phyloP scores from a whole-genome alignment of 306 rosid genomes.

The Cicer arietinum region DNA sequence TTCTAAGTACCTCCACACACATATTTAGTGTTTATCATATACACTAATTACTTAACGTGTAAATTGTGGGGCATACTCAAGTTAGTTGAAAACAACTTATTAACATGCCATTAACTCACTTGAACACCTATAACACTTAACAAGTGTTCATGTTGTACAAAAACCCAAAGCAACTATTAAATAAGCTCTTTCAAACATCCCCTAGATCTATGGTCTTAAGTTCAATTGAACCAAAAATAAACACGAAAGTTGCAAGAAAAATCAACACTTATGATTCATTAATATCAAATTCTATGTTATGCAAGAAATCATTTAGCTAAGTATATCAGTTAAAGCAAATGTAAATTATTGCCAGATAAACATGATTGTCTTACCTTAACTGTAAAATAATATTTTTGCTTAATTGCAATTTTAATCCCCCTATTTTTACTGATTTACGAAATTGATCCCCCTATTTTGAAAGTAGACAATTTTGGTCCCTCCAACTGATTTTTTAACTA shows the following conservation, averaged over 20 bases:
- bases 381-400: neutral
- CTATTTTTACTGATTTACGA: no score
- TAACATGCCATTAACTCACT: neutral
- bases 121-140: neutral
- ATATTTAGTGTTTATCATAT: neutral
- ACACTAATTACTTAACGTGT: neutral
- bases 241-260: constrained; percentile 9
- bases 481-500: no score
- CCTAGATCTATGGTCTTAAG: constrained; percentile 15
- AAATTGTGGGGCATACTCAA: neutral
- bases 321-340: constrained; percentile 12
- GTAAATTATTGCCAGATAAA: constrained; percentile 1
- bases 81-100: neutral
- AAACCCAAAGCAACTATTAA: neutral
- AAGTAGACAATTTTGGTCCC: no score
- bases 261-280: neutral
- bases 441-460: no score
- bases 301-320: constrained; percentile 15
- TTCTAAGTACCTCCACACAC: constrained; percentile 12
- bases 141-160: neutral
- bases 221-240: constrained; percentile 14
- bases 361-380: constrained; percentile 29
- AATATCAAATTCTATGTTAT: constrained; percentile 8
- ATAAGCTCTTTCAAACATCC: neutral
- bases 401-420: no score